Evolutionary conservation across 1,139 yeast species (phyloP), one percentile per base, ranked within the genome.

Genomic region (Yamadazyma taylorii): DNA sequence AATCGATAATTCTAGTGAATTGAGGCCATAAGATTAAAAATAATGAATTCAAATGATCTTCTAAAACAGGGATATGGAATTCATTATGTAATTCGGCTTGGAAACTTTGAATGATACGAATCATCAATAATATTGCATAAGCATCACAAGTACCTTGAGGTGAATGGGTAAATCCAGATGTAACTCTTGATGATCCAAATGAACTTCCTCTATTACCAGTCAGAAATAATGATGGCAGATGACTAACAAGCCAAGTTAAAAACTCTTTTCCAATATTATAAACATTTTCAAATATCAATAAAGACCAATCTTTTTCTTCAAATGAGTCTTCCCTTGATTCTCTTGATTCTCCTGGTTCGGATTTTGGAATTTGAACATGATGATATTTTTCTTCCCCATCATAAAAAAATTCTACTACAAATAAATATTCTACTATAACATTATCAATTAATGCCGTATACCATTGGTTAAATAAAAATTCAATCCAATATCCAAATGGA

Each of bases 21-120:
- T 78, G 80, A 1, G 97, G 96, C 97, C 97, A 90, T 29, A 90
- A 63, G 0, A 73, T 56, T 33, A 86, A 73, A 41, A 84, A 61
- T 43, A 85, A 78, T 10, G 80, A 70, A 53, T 85, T 83, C 43
- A 87, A 66, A 55, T 85, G 86, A 42, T 79, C 85, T 47, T 85
- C 90, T 51, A 87, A 66, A 2, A 82, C 79, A 0, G 96, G 95
- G 3, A 86, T 76, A 61, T 53, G 95, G 61, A 58, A 75, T 66
- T 63, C 75, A 40, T 68, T 73, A 50, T 81, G 89, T 33, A 85
- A 63, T 48, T 77, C 81, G 32, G 75, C 70, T 48, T 79, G 86
- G 32, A 84, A 61, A 3, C 73, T 68, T 46, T 87, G 94, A 2
- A 81, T 70, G 26, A 87, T 60, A 35, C 96, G 68, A 27, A 92